Percentiles rank a stretch among this genome's conserved stretches.
Conservation (phyloP, 2,329 filamentous ascomycete species). For the Talaromyces sp. region DNA sequence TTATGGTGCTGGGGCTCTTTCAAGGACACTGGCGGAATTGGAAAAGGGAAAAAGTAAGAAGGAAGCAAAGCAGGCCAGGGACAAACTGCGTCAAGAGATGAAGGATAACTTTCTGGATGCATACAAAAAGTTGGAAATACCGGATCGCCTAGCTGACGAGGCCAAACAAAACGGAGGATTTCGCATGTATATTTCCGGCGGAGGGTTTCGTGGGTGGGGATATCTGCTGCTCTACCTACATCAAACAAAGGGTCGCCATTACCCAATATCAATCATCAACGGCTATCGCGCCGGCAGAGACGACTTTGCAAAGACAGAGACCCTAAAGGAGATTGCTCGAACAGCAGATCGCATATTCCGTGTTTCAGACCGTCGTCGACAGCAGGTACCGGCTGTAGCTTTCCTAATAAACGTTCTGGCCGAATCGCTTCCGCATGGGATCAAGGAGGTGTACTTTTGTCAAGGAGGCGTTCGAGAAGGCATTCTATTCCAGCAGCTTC, state of each 20-base stretch:
- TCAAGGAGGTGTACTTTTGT: slow-evolving; percentile 76
- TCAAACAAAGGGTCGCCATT: slow-evolving; percentile 69
- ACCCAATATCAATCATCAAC: slow-evolving; percentile 79
- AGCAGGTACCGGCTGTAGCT: slow-evolving; percentile 79
- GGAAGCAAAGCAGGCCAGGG: slow-evolving; percentile 1
- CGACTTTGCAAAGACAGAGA: slow-evolving; percentile 58
- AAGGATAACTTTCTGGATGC: slow-evolving; percentile 57
- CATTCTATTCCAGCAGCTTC: slow-evolving; percentile 69
- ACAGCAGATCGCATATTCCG: slow-evolving; percentile 54
- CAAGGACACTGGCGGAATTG: slow-evolving; percentile 42
- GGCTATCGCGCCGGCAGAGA: slow-evolving; percentile 65
- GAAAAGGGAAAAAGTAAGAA: slow-evolving; percentile 47
- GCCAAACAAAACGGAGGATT: slow-evolving; percentile 51
- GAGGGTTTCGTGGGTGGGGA: slow-evolving; percentile 89
- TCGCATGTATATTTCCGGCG: slow-evolving; percentile 80
- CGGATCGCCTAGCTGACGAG: slow-evolving; percentile 49
- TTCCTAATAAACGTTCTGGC: slow-evolving; percentile 74
- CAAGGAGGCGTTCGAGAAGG: slow-evolving; percentile 85
- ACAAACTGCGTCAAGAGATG: slow-evolving; percentile 54
- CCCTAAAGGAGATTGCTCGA: slow-evolving; percentile 42
- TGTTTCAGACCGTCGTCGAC: slow-evolving; percentile 72
- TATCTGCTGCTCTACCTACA: slow-evolving; percentile 70
- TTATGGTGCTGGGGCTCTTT: slow-evolving; percentile 66
- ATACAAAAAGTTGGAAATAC: slow-evolving; percentile 56
- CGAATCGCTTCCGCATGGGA: slow-evolving; percentile 60